phyloP scores from a whole-genome alignment of 164 flowering plant genomes.

The Sextonia rubra region DNA sequence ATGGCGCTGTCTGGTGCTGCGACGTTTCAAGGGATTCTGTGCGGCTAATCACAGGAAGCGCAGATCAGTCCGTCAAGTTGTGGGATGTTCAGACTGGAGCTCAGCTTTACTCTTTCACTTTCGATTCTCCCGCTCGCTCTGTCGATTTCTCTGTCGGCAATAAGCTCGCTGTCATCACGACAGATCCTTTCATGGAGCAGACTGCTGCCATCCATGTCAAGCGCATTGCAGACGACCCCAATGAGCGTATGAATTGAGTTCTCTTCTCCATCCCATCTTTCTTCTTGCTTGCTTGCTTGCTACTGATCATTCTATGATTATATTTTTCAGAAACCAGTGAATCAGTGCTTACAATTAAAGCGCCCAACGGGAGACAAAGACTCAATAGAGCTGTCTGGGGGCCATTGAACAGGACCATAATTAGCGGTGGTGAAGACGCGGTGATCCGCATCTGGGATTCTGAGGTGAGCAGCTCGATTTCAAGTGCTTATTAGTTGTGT shows the following conservation, averaged over 20 bases:
- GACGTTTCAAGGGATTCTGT: constrained; percentile 88
- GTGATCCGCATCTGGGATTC: constrained; percentile 88
- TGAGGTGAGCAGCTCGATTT: constrained; percentile 43
- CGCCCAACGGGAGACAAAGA: constrained; percentile 64
- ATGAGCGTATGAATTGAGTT: constrained; percentile 61
- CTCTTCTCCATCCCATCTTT: too few species aligned
- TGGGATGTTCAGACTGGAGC: constrained; percentile 76
- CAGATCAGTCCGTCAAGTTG: constrained; percentile 78
- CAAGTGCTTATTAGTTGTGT: too few species aligned
- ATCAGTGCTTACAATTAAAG: constrained; percentile 57
- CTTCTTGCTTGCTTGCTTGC: too few species aligned
- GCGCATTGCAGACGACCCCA: constrained; percentile 54
- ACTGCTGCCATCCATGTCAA: constrained; percentile 83
- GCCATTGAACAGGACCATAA: constrained; percentile 73
- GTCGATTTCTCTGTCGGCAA: constrained; percentile 81
- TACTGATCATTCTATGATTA: too few species aligned
- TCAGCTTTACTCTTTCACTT: constrained; percentile 55
- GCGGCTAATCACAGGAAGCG: constrained; percentile 79
- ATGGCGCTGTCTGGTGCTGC: constrained; percentile 96
- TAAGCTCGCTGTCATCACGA: constrained; percentile 77
- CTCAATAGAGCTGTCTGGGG: constrained; percentile 96
- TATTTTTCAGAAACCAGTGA: constrained; percentile 59
- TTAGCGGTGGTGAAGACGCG: constrained; percentile 94
- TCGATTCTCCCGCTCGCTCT: constrained; percentile 73
- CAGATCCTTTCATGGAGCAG: constrained; percentile 86